Evolutionary conservation across 805 yeast genomes (phyloP).

Genomic region (Hanseniaspora hatyaiensis): DNA sequence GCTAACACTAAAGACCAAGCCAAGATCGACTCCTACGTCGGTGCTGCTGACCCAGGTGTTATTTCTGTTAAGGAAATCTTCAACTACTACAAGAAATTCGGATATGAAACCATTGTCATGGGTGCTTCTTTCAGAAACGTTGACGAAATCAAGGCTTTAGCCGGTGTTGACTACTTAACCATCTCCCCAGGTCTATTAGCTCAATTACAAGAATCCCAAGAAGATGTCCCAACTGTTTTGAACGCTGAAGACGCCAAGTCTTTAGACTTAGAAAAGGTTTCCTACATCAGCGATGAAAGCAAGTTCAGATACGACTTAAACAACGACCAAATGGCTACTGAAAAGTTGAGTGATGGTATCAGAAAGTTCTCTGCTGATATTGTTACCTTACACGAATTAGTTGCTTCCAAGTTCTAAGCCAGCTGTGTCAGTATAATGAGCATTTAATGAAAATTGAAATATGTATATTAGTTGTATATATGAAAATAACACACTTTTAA

Average conservation of each 20-base stretch:
- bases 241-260: conserved; percentile 51
- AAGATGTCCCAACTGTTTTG: conserved; percentile 68
- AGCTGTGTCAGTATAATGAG: background rate
- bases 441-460: background rate
- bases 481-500: no score
- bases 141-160: conserved; percentile 90
- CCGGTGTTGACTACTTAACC: conserved; percentile 94
- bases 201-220: conserved; percentile 59
- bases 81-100: conserved; percentile 96
- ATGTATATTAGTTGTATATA: no score
- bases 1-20: conserved; percentile 48
- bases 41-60: conserved; percentile 83
- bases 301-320: conserved; percentile 80
- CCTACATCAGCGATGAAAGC: conserved; percentile 76
- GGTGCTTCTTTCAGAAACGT: conserved; percentile 99
- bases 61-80: conserved; percentile 72
- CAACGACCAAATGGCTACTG: conserved; percentile 98
- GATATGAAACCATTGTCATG: conserved; percentile 96
- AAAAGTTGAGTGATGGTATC: conserved; percentile 95
- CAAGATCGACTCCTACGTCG: conserved; percentile 32
- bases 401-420: conserved; percentile 43
- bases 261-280: conserved; percentile 50
- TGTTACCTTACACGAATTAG: conserved; percentile 56
- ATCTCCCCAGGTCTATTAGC: conserved; percentile 88
- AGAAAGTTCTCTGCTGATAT: conserved; percentile 93